These are phyloP conservation scores for Volvox africanus DNA, from an alignment of 139 green algal genomes.

Conservation along the genomic window DNA sequence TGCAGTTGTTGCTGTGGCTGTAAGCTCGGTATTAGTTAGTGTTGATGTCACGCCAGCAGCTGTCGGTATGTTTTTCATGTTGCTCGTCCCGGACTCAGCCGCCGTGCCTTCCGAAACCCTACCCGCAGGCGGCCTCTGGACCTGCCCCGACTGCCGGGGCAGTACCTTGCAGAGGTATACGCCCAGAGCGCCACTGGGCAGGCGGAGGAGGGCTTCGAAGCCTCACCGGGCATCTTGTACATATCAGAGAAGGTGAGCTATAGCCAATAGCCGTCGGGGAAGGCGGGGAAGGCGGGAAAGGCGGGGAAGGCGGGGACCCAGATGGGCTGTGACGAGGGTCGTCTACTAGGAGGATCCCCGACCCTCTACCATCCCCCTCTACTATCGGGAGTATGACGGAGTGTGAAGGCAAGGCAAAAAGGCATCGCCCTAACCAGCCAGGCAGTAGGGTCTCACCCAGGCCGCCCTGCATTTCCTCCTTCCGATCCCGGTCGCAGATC, in stretches of 20 bases:
- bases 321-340: too few species aligned
- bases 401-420: too few species aligned
- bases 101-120: not conserved
- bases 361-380: too few species aligned
- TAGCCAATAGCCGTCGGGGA: too few species aligned
- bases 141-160: slow-evolving; percentile 53
- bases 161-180: slow-evolving; percentile 59
- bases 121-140: slow-evolving; percentile 52
- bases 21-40: too few species aligned
- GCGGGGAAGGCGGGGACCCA: not conserved
- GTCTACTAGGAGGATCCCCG: too few species aligned
- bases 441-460: not conserved
- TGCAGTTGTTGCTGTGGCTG: not conserved
- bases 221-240: slow-evolving; percentile 54
- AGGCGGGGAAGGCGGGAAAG: not conserved
- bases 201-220: slow-evolving; percentile 54
- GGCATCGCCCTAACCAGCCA: too few species aligned
- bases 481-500: not conserved
- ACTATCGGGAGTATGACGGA: too few species aligned
- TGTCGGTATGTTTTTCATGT: too few species aligned
- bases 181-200: slow-evolving; percentile 40
- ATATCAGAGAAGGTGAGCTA: slow-evolving; percentile 47
- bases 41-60: too few species aligned
- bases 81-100: too few species aligned
- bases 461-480: not conserved